A percentile compares a stretch with the other conserved stretches of the same genome.
These are phyloP conservation scores for Erodium texanum DNA, from an alignment of 441 rosid genomes.

Conservation along the genomic window DNA sequence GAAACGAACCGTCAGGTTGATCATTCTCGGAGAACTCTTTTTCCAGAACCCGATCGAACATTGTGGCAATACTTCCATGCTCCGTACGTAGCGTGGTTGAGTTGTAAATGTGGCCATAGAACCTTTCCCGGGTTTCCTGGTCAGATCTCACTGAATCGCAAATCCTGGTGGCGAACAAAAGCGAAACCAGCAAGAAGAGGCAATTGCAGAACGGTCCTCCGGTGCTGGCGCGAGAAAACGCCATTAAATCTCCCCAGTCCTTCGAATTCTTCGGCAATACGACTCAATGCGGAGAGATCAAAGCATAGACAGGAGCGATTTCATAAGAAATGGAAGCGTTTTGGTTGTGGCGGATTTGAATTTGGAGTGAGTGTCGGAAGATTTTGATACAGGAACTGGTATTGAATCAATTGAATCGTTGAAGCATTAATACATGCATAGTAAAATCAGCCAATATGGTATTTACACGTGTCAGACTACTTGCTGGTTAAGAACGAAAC, in stretches of 20 bases:
- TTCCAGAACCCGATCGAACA: conserved; percentile 87
- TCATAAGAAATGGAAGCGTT: not conserved
- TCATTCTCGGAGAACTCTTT: conserved; percentile 91
- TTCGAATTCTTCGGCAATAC: not conserved
- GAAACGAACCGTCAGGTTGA: conserved; percentile 63
- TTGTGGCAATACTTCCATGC: conserved; percentile 58
- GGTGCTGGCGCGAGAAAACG: not conserved
- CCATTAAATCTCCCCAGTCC: not conserved
- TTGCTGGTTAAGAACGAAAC: no score
- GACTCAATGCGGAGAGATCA: no score
- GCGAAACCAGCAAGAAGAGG: conserved; percentile 20
- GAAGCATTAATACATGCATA: not conserved
- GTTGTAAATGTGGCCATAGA: conserved; percentile 77
- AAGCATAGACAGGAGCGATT: not conserved
- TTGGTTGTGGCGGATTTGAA: conserved; percentile 1
- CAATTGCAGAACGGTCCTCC: not conserved
- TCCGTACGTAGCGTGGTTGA: no score
- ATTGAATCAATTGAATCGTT: not conserved
- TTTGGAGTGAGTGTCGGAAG: not conserved
- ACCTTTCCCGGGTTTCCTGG: conserved; percentile 66
- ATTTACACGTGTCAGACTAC: not conserved
- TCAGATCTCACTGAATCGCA: conserved; percentile 61
- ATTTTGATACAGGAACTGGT: not conserved
- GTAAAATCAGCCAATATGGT: not conserved
- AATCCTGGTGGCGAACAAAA: conserved; percentile 16